Conservation (phyloP, 352 stramenopile genomes). For the Phytophthora sp. region DNA sequence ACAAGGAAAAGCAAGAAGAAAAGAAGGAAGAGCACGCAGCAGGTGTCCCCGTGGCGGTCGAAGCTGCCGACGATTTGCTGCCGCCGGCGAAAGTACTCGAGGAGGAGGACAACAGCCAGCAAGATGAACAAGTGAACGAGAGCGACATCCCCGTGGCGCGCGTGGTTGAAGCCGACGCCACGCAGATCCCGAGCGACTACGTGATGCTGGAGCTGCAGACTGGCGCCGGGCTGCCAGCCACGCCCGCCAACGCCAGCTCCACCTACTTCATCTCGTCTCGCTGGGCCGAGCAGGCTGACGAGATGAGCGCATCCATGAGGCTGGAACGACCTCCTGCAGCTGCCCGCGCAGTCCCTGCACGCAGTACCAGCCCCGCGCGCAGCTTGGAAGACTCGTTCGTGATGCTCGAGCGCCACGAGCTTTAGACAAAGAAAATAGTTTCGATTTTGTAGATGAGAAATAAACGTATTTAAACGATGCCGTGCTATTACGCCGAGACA, state of each 20-base stretch:
- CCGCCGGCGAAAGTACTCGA: slow-evolving; percentile 42
- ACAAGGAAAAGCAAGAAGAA: neutral
- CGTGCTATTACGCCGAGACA: too few relatives aligned
- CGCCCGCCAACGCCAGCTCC: slow-evolving; percentile 40
- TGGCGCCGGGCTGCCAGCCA: slow-evolving; percentile 55
- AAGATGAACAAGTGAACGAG: slow-evolving; percentile 14
- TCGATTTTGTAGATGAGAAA: too few relatives aligned
- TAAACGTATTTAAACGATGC: too few relatives aligned
- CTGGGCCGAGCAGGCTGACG: slow-evolving; percentile 80
- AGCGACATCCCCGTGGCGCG: slow-evolving; percentile 60
- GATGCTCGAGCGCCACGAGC: slow-evolving; percentile 61
- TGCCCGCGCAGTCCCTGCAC: slow-evolving; percentile 20
- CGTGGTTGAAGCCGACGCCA: slow-evolving; percentile 44
- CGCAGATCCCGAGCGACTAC: slow-evolving; percentile 71
- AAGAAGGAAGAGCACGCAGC: slow-evolving; percentile 4
- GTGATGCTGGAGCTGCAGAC: slow-evolving; percentile 85
- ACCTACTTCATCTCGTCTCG: slow-evolving; percentile 86
- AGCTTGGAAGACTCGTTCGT: slow-evolving; percentile 79
- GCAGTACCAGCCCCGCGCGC: slow-evolving; percentile 11
- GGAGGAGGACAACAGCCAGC: slow-evolving; percentile 15
- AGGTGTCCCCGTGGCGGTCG: slow-evolving; percentile 15
- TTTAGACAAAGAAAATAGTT: too few relatives aligned
- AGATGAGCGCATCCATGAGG: slow-evolving; percentile 76
- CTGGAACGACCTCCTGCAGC: slow-evolving; percentile 31
- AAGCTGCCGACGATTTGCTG: slow-evolving; percentile 22